Evolutionary conservation across 768 basidiomycete genomes (phyloP).

Genomic region (Mycena galericulata): DNA sequence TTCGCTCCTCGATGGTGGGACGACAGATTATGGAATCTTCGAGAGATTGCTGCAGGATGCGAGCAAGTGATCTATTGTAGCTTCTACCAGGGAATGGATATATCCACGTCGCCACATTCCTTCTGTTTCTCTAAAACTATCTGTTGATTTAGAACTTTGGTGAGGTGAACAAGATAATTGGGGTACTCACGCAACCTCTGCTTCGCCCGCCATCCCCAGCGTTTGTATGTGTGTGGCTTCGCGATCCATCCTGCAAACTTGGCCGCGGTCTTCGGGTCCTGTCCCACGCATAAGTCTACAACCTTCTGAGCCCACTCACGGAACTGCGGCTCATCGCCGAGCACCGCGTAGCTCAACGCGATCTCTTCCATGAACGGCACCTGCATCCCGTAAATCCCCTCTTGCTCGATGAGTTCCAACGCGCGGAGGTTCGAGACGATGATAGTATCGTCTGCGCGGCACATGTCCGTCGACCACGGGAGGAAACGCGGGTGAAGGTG

Average conservation of each 20-base stretch:
- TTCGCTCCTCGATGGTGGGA: slow-evolving; percentile 14
- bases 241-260: slow-evolving; percentile 47
- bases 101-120: not conserved
- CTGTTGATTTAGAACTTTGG: not conserved
- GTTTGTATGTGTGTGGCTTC: slow-evolving; percentile 46
- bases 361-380: slow-evolving; percentile 57
- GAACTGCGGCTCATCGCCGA: slow-evolving; percentile 53
- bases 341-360: slow-evolving; percentile 53
- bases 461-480: slow-evolving; percentile 58
- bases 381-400: slow-evolving; percentile 56
- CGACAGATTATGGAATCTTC: slow-evolving; percentile 5
- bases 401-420: slow-evolving; percentile 53
- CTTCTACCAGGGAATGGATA: not conserved
- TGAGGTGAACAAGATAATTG: not conserved
- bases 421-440: slow-evolving; percentile 53
- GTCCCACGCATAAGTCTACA: slow-evolving; percentile 41
- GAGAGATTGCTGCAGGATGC: not conserved
- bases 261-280: slow-evolving; percentile 41
- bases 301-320: slow-evolving; percentile 49
- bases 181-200: slow-evolving; percentile 49
- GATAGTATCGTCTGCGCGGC: slow-evolving; percentile 55
- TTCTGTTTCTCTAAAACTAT: slow-evolving; percentile 22
- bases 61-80: too few relatives aligned
- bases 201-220: slow-evolving; percentile 57
- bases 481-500: slow-evolving; percentile 52